phyloP scores from a whole-genome alignment of 2,329 filamentous ascomycete genomes.

The Aspergillus carbonarius region DNA sequence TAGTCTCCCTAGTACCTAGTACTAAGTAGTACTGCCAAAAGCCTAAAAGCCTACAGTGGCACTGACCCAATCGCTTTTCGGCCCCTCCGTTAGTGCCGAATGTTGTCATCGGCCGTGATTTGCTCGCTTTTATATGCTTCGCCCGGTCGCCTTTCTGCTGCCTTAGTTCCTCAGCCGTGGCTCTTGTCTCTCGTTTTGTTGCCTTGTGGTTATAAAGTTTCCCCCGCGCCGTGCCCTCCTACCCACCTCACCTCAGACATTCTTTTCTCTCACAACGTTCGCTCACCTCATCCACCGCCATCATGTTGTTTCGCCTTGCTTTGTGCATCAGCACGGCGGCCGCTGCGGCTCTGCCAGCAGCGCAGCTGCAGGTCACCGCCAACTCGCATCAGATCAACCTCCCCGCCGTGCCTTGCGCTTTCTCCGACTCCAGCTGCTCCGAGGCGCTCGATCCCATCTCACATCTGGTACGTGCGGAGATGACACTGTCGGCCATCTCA shows the following conservation, averaged over 20 bases:
- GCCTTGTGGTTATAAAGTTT: background rate
- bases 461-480: conserved; percentile 10
- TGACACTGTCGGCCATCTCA: background rate
- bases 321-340: conserved; percentile 14
- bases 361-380: background rate
- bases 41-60: too few species aligned
- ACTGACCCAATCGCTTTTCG: background rate
- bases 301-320: conserved; percentile 16
- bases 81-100: background rate
- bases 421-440: conserved; percentile 16
- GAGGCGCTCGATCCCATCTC: conserved; percentile 6
- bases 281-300: background rate
- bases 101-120: conserved; percentile 1
- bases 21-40: background rate
- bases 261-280: background rate
- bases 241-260: background rate
- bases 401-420: conserved; percentile 17
- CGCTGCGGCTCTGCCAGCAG: conserved; percentile 4
- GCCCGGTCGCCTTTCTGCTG: background rate
- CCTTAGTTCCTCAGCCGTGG: background rate
- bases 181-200: conserved; percentile 2
- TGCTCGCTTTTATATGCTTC: conserved; percentile 7
- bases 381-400: conserved; percentile 16
- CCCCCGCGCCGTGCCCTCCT: background rate
- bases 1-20: too few species aligned